Percentiles rank a stretch among this genome's conserved stretches.
Conservation (phyloP, 2,329 filamentous ascomycete species). For the Pyricularia pennisetigena region DNA sequence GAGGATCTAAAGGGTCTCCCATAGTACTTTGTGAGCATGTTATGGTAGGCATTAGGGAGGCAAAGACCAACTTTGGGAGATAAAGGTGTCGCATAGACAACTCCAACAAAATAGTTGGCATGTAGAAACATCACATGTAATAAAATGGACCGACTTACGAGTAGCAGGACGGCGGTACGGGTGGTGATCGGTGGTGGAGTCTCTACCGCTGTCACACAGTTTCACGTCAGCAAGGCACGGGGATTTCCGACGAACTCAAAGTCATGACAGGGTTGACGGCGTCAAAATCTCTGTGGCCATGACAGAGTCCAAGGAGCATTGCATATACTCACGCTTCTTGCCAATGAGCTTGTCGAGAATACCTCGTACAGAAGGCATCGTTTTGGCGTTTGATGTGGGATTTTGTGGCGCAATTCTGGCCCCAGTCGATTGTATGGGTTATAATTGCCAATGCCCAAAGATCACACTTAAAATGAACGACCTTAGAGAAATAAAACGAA, state of each 20-base stretch:
- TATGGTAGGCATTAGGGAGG: constrained; percentile 4
- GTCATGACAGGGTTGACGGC: background rate
- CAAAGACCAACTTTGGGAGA: background rate
- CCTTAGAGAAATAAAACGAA: background rate
- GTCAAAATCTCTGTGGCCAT: background rate
- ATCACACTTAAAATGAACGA: background rate
- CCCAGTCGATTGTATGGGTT: background rate
- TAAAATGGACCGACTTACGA: constrained; percentile 19
- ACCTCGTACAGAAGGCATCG: constrained; percentile 12
- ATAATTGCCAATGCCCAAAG: background rate
- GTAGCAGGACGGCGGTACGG: constrained; percentile 22
- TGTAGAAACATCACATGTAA: constrained; percentile 6
- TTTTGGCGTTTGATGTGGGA: background rate
- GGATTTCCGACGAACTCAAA: background rate
- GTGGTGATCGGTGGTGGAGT: constrained; percentile 30
- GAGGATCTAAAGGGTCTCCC: constrained; percentile 40
- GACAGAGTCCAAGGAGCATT: background rate
- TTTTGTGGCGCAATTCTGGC: background rate
- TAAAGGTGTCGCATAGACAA: background rate
- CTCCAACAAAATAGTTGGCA: constrained; percentile 6
- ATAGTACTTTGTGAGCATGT: background rate
- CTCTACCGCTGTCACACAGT: constrained; percentile 11
- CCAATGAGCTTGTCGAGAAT: constrained; percentile 15
- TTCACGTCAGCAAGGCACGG: background rate
- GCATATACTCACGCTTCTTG: constrained; percentile 11